phyloP scores from a whole-genome alignment of 2,329 filamentous ascomycete genomes.

The Sordariomycetes sp. region DNA sequence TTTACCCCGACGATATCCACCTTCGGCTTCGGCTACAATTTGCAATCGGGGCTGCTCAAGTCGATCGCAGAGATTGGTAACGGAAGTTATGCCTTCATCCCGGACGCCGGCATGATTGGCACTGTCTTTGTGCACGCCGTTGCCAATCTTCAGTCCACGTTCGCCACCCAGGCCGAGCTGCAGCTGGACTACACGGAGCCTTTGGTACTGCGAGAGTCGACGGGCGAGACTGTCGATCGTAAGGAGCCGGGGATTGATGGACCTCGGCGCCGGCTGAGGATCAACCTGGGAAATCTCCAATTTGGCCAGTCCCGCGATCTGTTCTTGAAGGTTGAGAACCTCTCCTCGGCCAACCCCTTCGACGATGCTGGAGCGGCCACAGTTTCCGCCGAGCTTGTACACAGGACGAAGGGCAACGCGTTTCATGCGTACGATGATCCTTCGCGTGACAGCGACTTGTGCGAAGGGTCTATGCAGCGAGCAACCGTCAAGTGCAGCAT shows the following conservation, averaged over 20 bases:
- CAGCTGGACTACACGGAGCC: conserved; percentile 26
- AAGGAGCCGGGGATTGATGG: conserved; percentile 13
- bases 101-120: conserved; percentile 53
- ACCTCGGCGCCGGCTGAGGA: conserved; percentile 17
- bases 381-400: conserved; percentile 16
- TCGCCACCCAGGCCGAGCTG: conserved; percentile 36
- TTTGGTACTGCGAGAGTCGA: conserved; percentile 27
- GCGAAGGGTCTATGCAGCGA: neutral
- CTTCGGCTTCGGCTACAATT: conserved; percentile 24
- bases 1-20: conserved; percentile 32
- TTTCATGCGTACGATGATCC: too few species aligned
- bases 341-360: conserved; percentile 6
- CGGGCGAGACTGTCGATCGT: conserved; percentile 27
- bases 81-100: conserved; percentile 53
- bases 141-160: conserved; percentile 51
- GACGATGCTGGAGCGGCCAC: conserved; percentile 4
- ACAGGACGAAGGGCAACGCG: neutral
- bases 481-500: conserved; percentile 7
- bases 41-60: conserved; percentile 41
- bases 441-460: conserved; percentile 10
- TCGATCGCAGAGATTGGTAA: conserved; percentile 48
- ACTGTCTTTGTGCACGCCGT: conserved; percentile 55
- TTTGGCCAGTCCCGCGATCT: conserved; percentile 54
- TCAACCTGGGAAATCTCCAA: conserved; percentile 43
- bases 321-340: conserved; percentile 27